Percentiles rank a stretch among this genome's conserved stretches.
These are phyloP conservation scores for Coprinopsis sp. DNA, from an alignment of 768 basidiomycete species.

Conservation along the genomic window DNA sequence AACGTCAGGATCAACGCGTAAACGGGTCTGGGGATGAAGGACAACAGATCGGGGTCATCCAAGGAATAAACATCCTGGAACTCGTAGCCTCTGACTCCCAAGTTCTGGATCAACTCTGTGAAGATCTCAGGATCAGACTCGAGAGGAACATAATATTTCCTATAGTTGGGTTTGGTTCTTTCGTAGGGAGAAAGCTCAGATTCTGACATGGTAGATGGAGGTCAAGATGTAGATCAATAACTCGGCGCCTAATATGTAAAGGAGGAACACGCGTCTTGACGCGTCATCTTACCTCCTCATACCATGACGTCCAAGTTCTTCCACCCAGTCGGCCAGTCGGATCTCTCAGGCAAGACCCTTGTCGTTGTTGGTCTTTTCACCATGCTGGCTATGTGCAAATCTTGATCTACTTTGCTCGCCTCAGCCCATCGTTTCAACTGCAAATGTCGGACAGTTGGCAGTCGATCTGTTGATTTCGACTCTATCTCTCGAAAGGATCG, in stretches of 20 bases:
- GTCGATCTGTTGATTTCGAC: slow-evolving; percentile 70
- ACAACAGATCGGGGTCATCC: slow-evolving; percentile 27
- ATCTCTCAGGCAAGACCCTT: slow-evolving; percentile 36
- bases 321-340: slow-evolving; percentile 19
- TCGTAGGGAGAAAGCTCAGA: slow-evolving; percentile 4
- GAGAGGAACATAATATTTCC: slow-evolving; percentile 30
- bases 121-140: slow-evolving; percentile 36
- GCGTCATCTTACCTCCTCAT: background rate
- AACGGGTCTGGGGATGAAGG: slow-evolving; percentile 28
- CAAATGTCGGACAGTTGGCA: slow-evolving; percentile 78
- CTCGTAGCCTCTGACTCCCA: slow-evolving; percentile 25
- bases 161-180: background rate
- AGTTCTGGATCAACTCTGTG: slow-evolving; percentile 27
- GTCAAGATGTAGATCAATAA: background rate
- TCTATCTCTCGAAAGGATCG: slow-evolving; percentile 54
- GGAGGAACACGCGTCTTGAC: background rate
- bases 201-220: slow-evolving; percentile 6
- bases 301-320: slow-evolving; percentile 30
- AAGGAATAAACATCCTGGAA: slow-evolving; percentile 33
- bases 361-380: slow-evolving; percentile 36
- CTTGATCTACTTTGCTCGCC: slow-evolving; percentile 11
- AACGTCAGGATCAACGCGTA: slow-evolving; percentile 28
- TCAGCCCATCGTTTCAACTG: slow-evolving; percentile 72
- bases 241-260: background rate
- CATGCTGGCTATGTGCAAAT: slow-evolving; percentile 1